These are phyloP conservation scores for Ustilago tritici DNA, from an alignment of 1,284 basidiomycete species.

Conservation along the genomic window DNA sequence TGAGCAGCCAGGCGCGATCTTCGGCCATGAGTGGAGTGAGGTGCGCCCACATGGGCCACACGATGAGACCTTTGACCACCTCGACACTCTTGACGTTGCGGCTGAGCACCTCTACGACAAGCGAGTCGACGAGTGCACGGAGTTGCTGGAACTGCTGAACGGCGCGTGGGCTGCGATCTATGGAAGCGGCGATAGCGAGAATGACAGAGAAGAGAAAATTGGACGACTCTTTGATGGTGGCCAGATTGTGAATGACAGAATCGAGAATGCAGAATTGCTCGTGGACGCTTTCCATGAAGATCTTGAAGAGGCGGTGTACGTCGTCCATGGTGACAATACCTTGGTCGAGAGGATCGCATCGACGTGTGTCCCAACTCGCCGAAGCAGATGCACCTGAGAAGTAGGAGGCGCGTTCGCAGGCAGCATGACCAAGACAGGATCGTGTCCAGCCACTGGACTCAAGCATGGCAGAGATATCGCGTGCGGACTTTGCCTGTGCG, in stretches of 20 bases:
- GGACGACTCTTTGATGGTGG: constrained; percentile 45
- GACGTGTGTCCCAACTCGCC: constrained; percentile 43
- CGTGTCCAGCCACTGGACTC: constrained; percentile 41
- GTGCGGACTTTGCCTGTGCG: constrained; percentile 32
- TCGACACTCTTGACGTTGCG: constrained; percentile 54
- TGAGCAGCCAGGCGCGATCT: constrained; percentile 49
- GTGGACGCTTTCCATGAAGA: constrained; percentile 42
- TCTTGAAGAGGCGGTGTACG: constrained; percentile 36
- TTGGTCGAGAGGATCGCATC: constrained; percentile 44
- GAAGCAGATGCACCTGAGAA: constrained; percentile 48
- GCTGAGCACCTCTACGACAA: constrained; percentile 48
- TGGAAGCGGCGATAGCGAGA: constrained; percentile 45
- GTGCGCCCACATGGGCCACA: constrained; percentile 55
- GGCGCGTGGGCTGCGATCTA: constrained; percentile 43
- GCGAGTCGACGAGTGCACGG: constrained; percentile 44
- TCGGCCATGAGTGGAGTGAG: constrained; percentile 52
- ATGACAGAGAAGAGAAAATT: constrained; percentile 54
- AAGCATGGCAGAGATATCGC: constrained; percentile 42
- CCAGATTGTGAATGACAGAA: constrained; percentile 42
- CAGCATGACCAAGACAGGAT: constrained; percentile 41
- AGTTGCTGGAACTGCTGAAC: constrained; percentile 44
- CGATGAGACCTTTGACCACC: constrained; percentile 49
- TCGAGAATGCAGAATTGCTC: constrained; percentile 50
- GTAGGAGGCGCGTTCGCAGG: constrained; percentile 52
- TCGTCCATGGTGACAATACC: constrained; percentile 52